Conservation (phyloP, 2,329 filamentous ascomycete genomes). For the Colletotrichum sp. region DNA sequence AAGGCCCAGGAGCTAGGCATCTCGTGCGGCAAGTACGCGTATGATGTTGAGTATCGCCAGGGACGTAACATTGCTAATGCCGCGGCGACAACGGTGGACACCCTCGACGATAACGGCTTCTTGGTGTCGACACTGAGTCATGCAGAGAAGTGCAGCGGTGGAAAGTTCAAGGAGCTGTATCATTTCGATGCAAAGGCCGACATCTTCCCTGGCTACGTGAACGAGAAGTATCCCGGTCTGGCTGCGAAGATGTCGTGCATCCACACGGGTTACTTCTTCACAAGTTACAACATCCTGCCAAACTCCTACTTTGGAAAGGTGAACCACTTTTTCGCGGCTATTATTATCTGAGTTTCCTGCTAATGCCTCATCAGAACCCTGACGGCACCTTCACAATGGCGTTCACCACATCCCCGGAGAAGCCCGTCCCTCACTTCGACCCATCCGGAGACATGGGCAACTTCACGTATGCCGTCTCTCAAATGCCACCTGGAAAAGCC, state of each 20-base stretch:
- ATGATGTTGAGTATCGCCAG: conserved; percentile 52
- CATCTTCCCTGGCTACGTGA: conserved; percentile 50
- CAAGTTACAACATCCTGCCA: conserved; percentile 51
- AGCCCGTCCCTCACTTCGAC: conserved; percentile 46
- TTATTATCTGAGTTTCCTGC: conserved; percentile 25
- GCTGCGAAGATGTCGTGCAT: conserved; percentile 55
- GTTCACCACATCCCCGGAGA: conserved; percentile 46
- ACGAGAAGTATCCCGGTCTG: conserved; percentile 43
- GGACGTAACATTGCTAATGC: conserved; percentile 61
- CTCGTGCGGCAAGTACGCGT: conserved; percentile 46
- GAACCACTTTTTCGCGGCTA: not conserved
- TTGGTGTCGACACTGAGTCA: conserved; percentile 56
- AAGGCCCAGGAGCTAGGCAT: conserved; percentile 41
- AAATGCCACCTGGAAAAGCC: conserved; percentile 51
- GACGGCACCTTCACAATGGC: conserved; percentile 51
- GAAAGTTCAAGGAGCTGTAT: conserved; percentile 51
- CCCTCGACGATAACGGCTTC: conserved; percentile 51
- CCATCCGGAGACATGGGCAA: conserved; percentile 51
- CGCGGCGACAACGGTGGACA: conserved; percentile 43
- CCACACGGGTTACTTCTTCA: conserved; percentile 53
- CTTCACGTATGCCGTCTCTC: conserved; percentile 51
- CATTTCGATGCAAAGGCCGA: conserved; percentile 59
- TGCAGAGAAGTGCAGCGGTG: conserved; percentile 48
- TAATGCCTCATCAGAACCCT: conserved; percentile 1
- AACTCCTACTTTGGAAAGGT: conserved; percentile 52